Conservation (phyloP, 192 early-diverging fungal species). For the Linnemannia zychae region DNA sequence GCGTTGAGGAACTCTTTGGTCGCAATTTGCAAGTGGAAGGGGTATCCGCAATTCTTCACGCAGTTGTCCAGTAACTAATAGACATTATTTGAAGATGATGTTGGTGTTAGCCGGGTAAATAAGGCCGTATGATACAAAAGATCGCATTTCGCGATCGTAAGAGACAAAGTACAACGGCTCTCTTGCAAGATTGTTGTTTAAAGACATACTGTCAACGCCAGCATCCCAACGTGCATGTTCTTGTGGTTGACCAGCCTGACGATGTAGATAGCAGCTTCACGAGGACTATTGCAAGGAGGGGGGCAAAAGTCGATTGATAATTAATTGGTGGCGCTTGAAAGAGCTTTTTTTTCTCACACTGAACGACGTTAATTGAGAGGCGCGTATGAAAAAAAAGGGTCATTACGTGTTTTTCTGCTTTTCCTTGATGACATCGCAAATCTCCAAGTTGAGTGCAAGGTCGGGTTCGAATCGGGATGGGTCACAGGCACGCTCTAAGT, state of each 20-base stretch:
- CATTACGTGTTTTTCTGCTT: constrained; percentile 86
- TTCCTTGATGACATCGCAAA: constrained; percentile 94
- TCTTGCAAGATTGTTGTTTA: too few species aligned
- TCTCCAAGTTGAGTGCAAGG: constrained; percentile 91
- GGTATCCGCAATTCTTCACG: constrained; percentile 99
- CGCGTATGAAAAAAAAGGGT: background rate
- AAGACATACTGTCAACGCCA: constrained; percentile 71
- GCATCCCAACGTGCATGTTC: constrained; percentile 68
- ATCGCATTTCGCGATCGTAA: background rate
- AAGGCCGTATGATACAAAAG: background rate
- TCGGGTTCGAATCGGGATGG: constrained; percentile 81
- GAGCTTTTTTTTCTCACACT: background rate
- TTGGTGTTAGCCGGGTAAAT: background rate
- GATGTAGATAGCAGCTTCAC: constrained; percentile 82
- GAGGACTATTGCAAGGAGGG: constrained; percentile 62
- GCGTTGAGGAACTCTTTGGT: constrained; percentile 98
- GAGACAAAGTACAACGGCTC: too few species aligned
- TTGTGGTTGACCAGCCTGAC: constrained; percentile 74
- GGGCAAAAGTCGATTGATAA: background rate
- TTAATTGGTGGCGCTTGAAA: background rate
- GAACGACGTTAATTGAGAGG: background rate
- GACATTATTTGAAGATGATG: background rate
- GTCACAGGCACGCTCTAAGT: constrained; percentile 83
- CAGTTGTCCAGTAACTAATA: constrained; percentile 91
- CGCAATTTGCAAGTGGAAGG: constrained; percentile 96